phyloP scores from a whole-genome alignment of 164 flowering plant species.

The Kingdonia uniflora region DNA sequence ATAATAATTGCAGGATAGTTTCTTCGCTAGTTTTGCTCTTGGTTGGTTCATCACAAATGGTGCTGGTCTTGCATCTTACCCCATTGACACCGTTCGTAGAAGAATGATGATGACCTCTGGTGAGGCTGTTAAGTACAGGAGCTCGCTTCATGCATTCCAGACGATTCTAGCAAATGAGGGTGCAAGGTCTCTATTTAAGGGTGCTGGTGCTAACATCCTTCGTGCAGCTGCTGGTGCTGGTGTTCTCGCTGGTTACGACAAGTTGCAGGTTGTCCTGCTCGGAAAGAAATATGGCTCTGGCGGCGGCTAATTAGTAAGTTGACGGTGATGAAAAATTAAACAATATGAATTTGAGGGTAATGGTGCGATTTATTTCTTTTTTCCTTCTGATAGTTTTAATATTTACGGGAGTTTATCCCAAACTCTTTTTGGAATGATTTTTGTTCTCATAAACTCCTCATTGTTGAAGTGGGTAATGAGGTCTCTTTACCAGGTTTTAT shows the following conservation, averaged over 20 bases:
- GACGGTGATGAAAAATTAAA: neutral
- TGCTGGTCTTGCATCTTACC: no score
- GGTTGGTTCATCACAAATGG: no score
- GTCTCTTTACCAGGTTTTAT: no score
- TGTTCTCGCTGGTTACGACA: slow-evolving; percentile 4
- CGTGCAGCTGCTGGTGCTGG: slow-evolving; percentile 4
- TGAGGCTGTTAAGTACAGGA: no score
- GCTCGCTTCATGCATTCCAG: neutral
- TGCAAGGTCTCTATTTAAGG: slow-evolving; percentile 2
- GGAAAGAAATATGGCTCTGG: no score
- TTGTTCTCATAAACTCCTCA: neutral
- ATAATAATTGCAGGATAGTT: no score
- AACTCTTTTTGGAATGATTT: neutral
- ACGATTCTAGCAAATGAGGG: slow-evolving; percentile 1
- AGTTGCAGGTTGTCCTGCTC: slow-evolving; percentile 2
- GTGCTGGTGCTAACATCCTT: slow-evolving; percentile 1
- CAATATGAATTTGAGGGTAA: neutral
- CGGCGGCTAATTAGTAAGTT: neutral
- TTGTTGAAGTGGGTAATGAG: no score
- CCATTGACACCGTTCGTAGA: no score
- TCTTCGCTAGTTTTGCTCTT: no score
- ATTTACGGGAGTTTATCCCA: neutral
- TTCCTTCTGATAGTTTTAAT: neutral
- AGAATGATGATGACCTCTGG: no score
- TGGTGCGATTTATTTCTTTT: neutral